Base-by-base conservation (phyloP, 345 rosid species). In the Schrenkiella parvula region DNA sequence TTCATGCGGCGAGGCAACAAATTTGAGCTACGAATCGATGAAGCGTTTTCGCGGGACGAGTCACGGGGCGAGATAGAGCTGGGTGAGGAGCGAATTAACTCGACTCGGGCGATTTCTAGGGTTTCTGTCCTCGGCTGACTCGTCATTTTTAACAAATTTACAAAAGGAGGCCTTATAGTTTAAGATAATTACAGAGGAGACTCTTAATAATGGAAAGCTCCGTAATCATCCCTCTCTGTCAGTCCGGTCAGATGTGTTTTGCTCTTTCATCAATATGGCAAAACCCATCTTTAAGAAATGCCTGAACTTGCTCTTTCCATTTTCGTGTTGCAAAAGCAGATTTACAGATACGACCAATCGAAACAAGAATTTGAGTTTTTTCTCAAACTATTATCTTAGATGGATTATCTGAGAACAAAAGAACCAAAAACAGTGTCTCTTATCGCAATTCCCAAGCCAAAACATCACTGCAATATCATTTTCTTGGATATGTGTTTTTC, bases 21-120 rank as follows among this genome's bases (percentile, higher is more conserved):
- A 2, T 51, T 47, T 48, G 47, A 74, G 72, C 28, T 29, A 42
- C 7, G 70, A 64, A 23, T 55, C 52, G 48, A 55, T 2, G 63
- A 73, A 65, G 42, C 32, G 42, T 56, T 64, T 41, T 31, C 21
- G 17, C 64, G 47, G 42, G 31, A 72, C 72, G 80, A 78, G 80
- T 78, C 77, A 72, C 77, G 80, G 68, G 14, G 4, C 73, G 77
- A 72, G 80, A 71, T 59, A 55, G 72, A 70, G 62, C 56, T 77
- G 72, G 76, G 69, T 71, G 48, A 66, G 56, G 28, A 35, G 34
- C 73, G 67, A 54, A 64, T 61, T 55, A 68, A 73, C 78, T 73
- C 78, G 74, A 73, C 74, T 73, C 81, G 81, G 78, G 7, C 81
- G 71, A 72, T 73, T 78, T 73, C 69, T 78, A 72, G 74, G 78